Percentiles rank a stretch among this genome's conserved stretches.
Conservation (phyloP, 192 early-diverging fungal genomes). For the Gonapodya prolifera region DNA sequence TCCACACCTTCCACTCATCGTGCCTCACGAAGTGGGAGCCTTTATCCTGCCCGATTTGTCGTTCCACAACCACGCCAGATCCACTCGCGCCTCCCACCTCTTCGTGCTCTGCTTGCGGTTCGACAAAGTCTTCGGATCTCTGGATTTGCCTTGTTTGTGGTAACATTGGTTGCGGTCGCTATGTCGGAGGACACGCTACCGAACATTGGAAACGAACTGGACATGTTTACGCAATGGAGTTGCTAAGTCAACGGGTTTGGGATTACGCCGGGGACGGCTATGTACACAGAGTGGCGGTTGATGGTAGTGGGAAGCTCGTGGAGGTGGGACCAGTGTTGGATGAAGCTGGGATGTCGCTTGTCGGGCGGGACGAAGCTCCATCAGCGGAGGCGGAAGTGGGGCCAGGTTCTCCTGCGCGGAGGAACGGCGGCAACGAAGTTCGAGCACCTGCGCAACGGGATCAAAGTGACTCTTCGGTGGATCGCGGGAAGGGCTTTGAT, state of each 20-base stretch:
- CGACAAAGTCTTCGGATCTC: slow-evolving; percentile 30
- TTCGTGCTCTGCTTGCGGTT: slow-evolving; percentile 11
- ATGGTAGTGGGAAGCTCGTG: slow-evolving; percentile 86
- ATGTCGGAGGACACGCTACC: slow-evolving; percentile 79
- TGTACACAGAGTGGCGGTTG: slow-evolving; percentile 90
- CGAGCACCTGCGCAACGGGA: not conserved
- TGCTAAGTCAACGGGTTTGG: slow-evolving; percentile 95
- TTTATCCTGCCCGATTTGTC: slow-evolving; percentile 79
- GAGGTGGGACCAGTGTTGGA: slow-evolving; percentile 50
- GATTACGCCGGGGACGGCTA: slow-evolving; percentile 96
- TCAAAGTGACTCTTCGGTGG: slow-evolving; percentile 2
- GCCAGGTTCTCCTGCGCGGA: not conserved
- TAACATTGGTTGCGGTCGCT: slow-evolving; percentile 89
- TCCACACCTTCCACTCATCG: slow-evolving; percentile 88
- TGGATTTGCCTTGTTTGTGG: slow-evolving; percentile 98
- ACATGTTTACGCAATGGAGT: slow-evolving; percentile 83
- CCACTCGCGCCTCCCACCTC: not conserved
- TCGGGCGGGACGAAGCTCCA: slow-evolving; percentile 1
- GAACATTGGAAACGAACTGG: slow-evolving; percentile 69
- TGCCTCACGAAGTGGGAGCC: slow-evolving; percentile 90
- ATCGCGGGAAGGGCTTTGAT: slow-evolving; percentile 3
- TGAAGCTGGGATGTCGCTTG: not conserved
- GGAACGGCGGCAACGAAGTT: not conserved
- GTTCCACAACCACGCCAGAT: slow-evolving; percentile 52
- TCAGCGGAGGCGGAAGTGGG: not conserved